A percentile compares a stretch with the other conserved stretches of the same genome.
phyloP scores from a whole-genome alignment of 1,284 basidiomycete species.

The Malassezia caprae region DNA sequence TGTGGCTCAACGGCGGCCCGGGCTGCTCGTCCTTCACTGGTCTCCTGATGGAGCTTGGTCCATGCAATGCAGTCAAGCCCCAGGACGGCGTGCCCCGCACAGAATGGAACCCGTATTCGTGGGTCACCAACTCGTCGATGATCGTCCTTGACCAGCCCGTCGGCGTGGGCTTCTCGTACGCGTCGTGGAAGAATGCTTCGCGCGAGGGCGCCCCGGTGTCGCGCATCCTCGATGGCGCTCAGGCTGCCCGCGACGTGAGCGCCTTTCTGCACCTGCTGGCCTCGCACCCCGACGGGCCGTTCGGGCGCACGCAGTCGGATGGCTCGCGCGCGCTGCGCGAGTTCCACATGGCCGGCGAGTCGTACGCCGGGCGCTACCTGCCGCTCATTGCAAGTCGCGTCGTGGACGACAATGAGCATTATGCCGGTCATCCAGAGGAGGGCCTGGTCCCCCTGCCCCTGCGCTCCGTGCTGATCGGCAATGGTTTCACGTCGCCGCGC shows the following conservation, averaged over 20 bases:
- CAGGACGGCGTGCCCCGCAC: constrained; percentile 20
- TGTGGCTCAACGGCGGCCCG: constrained; percentile 46
- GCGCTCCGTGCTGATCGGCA: constrained; percentile 40
- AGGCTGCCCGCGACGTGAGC: constrained; percentile 36
- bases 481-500: constrained; percentile 42
- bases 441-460: constrained; percentile 36
- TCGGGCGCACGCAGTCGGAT: background rate
- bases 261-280: constrained; percentile 44
- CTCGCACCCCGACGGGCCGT: constrained; percentile 24
- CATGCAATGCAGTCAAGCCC: constrained; percentile 37
- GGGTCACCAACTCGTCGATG: constrained; percentile 41
- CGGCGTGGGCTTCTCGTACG: constrained; percentile 43
- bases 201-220: constrained; percentile 29
- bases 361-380: constrained; percentile 41
- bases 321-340: constrained; percentile 9
- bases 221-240: constrained; percentile 29
- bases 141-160: constrained; percentile 46
- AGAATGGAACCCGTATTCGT: constrained; percentile 35
- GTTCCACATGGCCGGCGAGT: constrained; percentile 44
- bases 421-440: constrained; percentile 27
- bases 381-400: constrained; percentile 39
- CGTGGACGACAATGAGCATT: constrained; percentile 36
- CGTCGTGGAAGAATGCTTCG: constrained; percentile 38
- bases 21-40: constrained; percentile 43
- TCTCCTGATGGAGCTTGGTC: constrained; percentile 44